A percentile compares a stretch with the other conserved stretches of the same genome.
phyloP scores from a whole-genome alignment of 1,284 basidiomycete species.

The Golubevia sp. region DNA sequence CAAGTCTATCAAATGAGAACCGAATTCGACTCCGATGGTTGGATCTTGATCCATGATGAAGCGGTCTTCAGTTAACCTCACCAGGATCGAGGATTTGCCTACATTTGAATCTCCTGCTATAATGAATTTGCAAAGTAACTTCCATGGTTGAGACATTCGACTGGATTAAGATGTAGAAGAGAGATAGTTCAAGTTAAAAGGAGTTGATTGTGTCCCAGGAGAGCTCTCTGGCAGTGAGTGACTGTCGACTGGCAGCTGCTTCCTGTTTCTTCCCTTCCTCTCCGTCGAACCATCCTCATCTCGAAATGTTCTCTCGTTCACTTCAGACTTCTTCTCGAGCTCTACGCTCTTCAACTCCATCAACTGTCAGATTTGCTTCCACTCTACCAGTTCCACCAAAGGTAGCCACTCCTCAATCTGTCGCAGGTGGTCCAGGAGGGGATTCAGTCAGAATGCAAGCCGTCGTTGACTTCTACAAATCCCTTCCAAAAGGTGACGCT shows the following conservation, averaged over 20 bases:
- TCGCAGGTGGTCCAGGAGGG: conserved; percentile 33
- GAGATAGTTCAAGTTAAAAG: no score
- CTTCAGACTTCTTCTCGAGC: background rate
- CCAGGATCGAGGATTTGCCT: conserved; percentile 52
- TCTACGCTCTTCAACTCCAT: background rate
- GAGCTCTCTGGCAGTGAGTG: no score
- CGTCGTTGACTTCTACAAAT: conserved; percentile 59
- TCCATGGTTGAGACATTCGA: conserved; percentile 30
- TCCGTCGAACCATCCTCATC: no score
- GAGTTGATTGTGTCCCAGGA: no score
- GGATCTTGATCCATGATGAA: conserved; percentile 36
- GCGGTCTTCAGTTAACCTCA: conserved; percentile 51
- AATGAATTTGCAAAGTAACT: conserved; percentile 58
- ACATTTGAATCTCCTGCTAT: conserved; percentile 51
- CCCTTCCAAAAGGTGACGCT: conserved; percentile 50
- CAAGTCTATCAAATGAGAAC: conserved; percentile 44
- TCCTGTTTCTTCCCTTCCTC: no score
- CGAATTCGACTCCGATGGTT: conserved; percentile 59
- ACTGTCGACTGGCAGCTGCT: no score
- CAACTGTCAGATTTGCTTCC: conserved; percentile 26
- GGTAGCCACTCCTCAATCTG: conserved; percentile 57
- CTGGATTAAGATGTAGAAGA: no score
- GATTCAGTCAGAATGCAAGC: conserved; percentile 40
- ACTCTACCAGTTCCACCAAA: conserved; percentile 58
- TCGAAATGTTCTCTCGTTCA: background rate